phyloP scores from a whole-genome alignment of 1,284 basidiomycete genomes.

The Austroboletus novae-zelandiae region DNA sequence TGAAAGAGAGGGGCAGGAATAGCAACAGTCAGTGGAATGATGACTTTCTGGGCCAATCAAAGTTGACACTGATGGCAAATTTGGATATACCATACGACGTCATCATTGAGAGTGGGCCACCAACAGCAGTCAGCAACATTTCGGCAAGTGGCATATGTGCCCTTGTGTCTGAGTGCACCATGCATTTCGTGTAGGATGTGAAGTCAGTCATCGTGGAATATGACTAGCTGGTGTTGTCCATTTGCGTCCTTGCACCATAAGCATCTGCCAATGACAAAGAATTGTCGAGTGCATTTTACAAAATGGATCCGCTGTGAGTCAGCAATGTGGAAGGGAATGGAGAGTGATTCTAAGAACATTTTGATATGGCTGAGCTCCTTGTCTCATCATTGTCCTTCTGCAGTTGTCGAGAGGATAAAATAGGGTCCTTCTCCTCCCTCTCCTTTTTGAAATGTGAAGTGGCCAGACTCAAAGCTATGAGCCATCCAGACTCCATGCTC shows the following conservation, averaged over 20 bases:
- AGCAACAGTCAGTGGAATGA: slow-evolving; percentile 8
- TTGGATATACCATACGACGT: slow-evolving; percentile 3
- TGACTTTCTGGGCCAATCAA: background rate
- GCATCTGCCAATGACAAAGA: no score
- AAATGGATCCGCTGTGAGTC: background rate
- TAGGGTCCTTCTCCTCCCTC: background rate
- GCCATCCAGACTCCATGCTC: background rate
- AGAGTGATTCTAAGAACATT: background rate
- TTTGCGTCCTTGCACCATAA: background rate
- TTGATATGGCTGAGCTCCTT: background rate
- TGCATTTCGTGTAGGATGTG: background rate
- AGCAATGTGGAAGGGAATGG: background rate
- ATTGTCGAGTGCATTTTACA: background rate
- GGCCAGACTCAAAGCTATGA: background rate
- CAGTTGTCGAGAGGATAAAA: background rate
- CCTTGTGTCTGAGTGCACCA: background rate
- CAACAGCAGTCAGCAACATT: slow-evolving; percentile 1
- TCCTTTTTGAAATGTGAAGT: no score
- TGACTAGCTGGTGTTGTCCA: background rate
- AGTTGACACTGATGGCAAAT: slow-evolving; percentile 9
- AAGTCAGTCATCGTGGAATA: background rate
- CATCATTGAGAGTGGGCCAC: background rate
- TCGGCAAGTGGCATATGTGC: no score
- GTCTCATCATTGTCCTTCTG: background rate
- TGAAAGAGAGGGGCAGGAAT: slow-evolving; percentile 13